A percentile compares a stretch with the other conserved stretches of the same genome.
Conservation (phyloP, 495 filamentous ascomycete genomes). For the Bathelium albidoporum region DNA sequence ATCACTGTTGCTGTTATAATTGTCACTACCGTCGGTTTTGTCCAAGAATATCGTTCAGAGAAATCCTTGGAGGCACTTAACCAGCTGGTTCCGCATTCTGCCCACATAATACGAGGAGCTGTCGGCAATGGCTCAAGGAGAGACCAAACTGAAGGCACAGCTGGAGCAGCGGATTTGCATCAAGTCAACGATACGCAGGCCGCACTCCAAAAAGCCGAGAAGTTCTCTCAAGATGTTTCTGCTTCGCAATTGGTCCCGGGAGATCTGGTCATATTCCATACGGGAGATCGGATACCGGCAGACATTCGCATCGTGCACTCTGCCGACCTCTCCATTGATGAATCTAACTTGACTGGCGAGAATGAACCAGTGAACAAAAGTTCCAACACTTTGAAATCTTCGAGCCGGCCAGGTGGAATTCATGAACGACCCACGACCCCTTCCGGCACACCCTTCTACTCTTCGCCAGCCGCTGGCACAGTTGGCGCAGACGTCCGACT, state of each 20-base stretch:
- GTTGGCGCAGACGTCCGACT: constrained; percentile 56
- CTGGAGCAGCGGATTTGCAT: neutral
- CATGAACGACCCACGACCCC: constrained; percentile 10
- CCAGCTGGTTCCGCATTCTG: constrained; percentile 86
- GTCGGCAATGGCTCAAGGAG: constrained; percentile 16
- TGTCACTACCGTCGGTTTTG: constrained; percentile 89
- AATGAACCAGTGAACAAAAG: constrained; percentile 83
- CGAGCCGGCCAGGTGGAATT: constrained; percentile 10
- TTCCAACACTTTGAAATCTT: constrained; percentile 44
- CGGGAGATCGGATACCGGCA: constrained; percentile 91
- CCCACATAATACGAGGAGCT: constrained; percentile 63
- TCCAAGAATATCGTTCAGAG: constrained; percentile 96
- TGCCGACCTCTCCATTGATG: constrained; percentile 82
- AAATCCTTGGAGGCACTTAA: constrained; percentile 93
- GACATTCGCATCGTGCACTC: constrained; percentile 91
- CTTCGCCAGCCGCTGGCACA: constrained; percentile 49
- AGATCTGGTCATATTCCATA: constrained; percentile 85
- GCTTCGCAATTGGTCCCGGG: constrained; percentile 82
- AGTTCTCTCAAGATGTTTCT: constrained; percentile 69
- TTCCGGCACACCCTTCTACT: constrained; percentile 48
- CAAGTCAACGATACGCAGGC: constrained; percentile 23
- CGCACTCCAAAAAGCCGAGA: constrained; percentile 48
- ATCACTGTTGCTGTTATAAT: constrained; percentile 93
- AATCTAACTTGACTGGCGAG: constrained; percentile 94
- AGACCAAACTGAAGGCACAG: constrained; percentile 30